Base-by-base conservation (phyloP, 2,329 filamentous ascomycete species). In the Xylogone sp. region DNA sequence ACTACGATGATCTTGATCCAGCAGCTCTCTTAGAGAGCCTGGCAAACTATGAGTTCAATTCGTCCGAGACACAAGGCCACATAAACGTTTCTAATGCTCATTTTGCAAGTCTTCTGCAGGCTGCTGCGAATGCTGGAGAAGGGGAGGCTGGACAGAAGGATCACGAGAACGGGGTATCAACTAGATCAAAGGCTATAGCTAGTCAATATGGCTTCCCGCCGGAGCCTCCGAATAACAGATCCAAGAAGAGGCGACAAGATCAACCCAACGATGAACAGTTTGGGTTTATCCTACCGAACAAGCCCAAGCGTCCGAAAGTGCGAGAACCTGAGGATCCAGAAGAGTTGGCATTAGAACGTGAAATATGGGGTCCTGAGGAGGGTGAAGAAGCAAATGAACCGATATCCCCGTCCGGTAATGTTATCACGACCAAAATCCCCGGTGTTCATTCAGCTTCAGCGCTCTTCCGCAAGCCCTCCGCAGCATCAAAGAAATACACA, bases 401-500 rank as follows among this genome's bases (percentile, higher is more conserved):
- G 3, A 43, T 42, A 16, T 29, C 29, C n/a, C 4, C 34, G n/a
- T 4, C 12, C 13, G 13, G 34, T 13, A 39, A 18, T 18, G n/a
- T 13, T 39, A 16, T 39, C 43, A 49, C 42, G n/a, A 43, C 21
- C 49, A 50, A 42, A 43, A 49, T 34, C 48, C 53, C 53, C n/a
- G 64, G 59, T 20, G 55, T 64, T 43, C 59, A 63, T 45, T 59
- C 61, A 16, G 63, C 61, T 27, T 56, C 59, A 22, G 60, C 62
- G n/a, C 45, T 66, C 2, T 66, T 64, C 44, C 57, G 60, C 44
- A 52, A 53, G 21, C 61, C 62, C 34, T 53, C 61, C 24, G 50
- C 55, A n/a, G 59, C 59, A n/a, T 57, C 57, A 2, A 62, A 59
- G 49, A 67, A 66, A 45, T 64, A 61, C 51, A 59, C 63, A 24